Conservation (phyloP, 2,329 filamentous ascomycete species). For the Ophiostoma tasmaniense region DNA sequence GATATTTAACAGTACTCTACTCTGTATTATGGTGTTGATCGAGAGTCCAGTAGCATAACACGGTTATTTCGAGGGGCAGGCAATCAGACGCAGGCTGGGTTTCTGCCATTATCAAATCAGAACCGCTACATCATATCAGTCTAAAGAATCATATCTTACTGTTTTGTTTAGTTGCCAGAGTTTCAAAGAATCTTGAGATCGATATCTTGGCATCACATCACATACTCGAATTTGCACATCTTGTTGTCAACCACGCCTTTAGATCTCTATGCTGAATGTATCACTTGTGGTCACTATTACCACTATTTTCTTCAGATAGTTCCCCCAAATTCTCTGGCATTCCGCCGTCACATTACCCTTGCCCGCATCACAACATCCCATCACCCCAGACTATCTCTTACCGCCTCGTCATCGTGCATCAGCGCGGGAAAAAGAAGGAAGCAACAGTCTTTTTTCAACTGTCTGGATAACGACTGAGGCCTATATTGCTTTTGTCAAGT, state of each 20-base stretch:
- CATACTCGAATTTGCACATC: too few species aligned
- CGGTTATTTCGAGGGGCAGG: slow-evolving; percentile 10
- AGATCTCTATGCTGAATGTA: not conserved
- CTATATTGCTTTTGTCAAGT: not conserved
- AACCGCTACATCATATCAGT: too few species aligned
- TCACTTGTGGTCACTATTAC: not conserved
- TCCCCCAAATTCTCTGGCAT: not conserved
- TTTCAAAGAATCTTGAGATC: too few species aligned
- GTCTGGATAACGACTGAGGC: not conserved
- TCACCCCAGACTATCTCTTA: slow-evolving; percentile 1
- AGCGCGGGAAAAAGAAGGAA: not conserved
- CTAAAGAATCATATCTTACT: too few species aligned
- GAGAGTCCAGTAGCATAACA: not conserved
- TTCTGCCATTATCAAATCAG: too few species aligned
- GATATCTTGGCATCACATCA: too few species aligned
- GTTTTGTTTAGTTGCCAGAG: too few species aligned
- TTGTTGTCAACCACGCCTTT: too few species aligned
- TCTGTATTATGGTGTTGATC: not conserved
- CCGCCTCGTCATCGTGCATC: slow-evolving; percentile 17
- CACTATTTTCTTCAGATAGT: not conserved
- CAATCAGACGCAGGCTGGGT: slow-evolving; percentile 14
- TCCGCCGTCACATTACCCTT: not conserved
- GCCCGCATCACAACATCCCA: not conserved
- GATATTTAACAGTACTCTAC: not conserved
- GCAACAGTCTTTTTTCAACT: too few species aligned